Base-by-base conservation (phyloP, 352 stramenopile species). In the Pythium scleroteichum region DNA sequence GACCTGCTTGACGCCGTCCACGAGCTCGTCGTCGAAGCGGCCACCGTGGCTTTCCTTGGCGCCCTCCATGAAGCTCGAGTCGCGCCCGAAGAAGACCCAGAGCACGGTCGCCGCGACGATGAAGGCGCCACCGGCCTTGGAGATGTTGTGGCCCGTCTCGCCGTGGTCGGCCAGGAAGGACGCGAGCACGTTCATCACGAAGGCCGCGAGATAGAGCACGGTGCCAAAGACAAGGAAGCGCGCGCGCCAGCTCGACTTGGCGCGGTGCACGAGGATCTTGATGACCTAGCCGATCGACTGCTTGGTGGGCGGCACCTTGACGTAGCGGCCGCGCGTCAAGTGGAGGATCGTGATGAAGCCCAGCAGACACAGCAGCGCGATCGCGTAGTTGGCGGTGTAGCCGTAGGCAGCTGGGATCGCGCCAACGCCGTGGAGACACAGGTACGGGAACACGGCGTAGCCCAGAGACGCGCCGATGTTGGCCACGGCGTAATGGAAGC, bases 401-500 rank as follows among this genome's bases (percentile, higher is more conserved):
- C 77, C 75, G 49, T 75, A 88, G 26, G 69, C 51, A 12, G 64
- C 50, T 8, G 72, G 71, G 40, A 82, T 79, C 17, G 79, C 38
- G 3, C 64, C 61, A 5, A 72, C 35, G 1, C 79, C 79, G 47
- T 86, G 71, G 23, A 84, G 70, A 27, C 61, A 84, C 12, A 88
- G 47, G 23, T 75, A 76, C 9, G 73, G 66, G 22, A 88, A 69
- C 17, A 82, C 63, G 2, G 68, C 78, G 61, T 80, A 88, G 45
- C 73, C 69, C 23, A 87, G 57, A 23, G 76, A 55, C 8, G 79
- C 71, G 27, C 79, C 79, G 38, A 85, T 57, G 57, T 87, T 88
- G 52, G 85, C 75, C 40, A 66, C 65, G 53, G 58, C 79, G 64
- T 88, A 87, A 62, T 86, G 85, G 32, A 64, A 76, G 33, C 68